Percentiles rank a stretch among this genome's conserved stretches.
Conservation (phyloP, 441 rosid genomes). For the Adansonia grandidieri region DNA sequence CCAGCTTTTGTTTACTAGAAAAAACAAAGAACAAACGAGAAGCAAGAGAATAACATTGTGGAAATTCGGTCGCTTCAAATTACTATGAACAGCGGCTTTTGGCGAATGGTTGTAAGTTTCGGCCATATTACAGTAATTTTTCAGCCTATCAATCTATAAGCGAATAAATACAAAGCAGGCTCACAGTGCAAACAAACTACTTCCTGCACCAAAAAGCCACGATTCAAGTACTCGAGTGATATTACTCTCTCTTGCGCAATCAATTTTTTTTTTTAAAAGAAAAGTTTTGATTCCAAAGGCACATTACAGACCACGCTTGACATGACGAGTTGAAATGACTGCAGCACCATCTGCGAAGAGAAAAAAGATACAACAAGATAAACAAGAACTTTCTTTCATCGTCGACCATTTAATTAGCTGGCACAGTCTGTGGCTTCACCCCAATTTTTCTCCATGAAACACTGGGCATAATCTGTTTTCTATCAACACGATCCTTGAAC, state of each 20-base stretch:
- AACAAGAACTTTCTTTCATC: background rate
- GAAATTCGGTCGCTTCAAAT: background rate
- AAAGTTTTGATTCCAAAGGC: background rate
- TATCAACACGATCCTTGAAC: slow-evolving; percentile 81
- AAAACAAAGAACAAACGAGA: background rate
- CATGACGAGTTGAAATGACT: background rate
- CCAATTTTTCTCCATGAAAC: slow-evolving; percentile 92
- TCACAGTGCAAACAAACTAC: background rate
- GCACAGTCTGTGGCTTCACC: slow-evolving; percentile 70
- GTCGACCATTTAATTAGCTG: slow-evolving; percentile 38
- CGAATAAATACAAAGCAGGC: background rate
- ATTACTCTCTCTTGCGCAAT: slow-evolving; percentile 1
- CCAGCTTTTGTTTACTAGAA: background rate
- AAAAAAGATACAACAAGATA: background rate
- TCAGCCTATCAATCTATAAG: background rate
- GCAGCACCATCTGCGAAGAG: slow-evolving; percentile 7
- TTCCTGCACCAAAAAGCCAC: background rate
- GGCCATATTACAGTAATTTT: slow-evolving; percentile 7
- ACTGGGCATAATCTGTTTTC: slow-evolving; percentile 88
- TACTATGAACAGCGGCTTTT: background rate
- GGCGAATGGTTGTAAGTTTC: background rate
- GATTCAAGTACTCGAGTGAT: background rate
- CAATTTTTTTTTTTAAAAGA: background rate
- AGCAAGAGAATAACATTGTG: background rate
- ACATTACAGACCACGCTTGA: background rate